These are phyloP conservation scores for Aspergillus ruber DNA, from an alignment of 2,329 filamentous ascomycete genomes.

Conservation along the genomic window DNA sequence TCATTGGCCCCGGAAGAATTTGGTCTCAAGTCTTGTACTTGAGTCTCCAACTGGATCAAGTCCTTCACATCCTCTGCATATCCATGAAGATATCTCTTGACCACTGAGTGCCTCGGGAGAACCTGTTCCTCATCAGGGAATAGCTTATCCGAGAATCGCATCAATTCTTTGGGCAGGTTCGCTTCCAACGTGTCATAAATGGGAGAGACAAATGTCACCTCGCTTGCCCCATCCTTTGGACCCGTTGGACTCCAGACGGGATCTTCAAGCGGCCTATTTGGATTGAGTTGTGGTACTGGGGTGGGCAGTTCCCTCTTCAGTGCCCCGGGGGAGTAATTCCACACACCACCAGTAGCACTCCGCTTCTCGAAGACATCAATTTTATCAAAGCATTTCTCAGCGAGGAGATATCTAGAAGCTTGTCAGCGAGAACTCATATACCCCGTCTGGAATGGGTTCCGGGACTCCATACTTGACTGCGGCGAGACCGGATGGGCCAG, in stretches of 20 bases:
- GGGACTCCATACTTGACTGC: slow-evolving; percentile 57
- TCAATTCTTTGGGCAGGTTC: slow-evolving; percentile 75
- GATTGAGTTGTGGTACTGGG: slow-evolving; percentile 62
- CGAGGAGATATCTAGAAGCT: slow-evolving; percentile 56
- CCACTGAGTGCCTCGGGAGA: slow-evolving; percentile 66
- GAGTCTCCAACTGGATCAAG: slow-evolving; percentile 63
- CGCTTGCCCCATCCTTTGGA: slow-evolving; percentile 11
- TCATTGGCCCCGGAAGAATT: slow-evolving; percentile 27
- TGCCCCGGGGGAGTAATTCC: slow-evolving; percentile 64
- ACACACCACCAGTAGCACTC: slow-evolving; percentile 69
- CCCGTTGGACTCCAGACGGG: slow-evolving; percentile 47
- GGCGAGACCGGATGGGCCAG: slow-evolving; percentile 71
- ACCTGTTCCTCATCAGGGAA: slow-evolving; percentile 62
- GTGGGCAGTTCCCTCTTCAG: slow-evolving; percentile 38
- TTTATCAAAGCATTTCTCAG: slow-evolving; percentile 61
- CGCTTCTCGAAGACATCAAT: slow-evolving; percentile 82
- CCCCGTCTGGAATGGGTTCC: background rate
- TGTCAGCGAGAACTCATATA: slow-evolving; percentile 13
- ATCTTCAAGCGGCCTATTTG: slow-evolving; percentile 54
- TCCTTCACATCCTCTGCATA: slow-evolving; percentile 64
- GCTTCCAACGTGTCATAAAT: slow-evolving; percentile 78
- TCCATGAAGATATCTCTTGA: slow-evolving; percentile 65
- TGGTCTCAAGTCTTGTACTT: slow-evolving; percentile 57
- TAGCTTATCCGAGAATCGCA: slow-evolving; percentile 67
- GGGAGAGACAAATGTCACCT: slow-evolving; percentile 68